Conservation (phyloP, 2,329 filamentous ascomycete species). For the Orbilia oligospora region DNA sequence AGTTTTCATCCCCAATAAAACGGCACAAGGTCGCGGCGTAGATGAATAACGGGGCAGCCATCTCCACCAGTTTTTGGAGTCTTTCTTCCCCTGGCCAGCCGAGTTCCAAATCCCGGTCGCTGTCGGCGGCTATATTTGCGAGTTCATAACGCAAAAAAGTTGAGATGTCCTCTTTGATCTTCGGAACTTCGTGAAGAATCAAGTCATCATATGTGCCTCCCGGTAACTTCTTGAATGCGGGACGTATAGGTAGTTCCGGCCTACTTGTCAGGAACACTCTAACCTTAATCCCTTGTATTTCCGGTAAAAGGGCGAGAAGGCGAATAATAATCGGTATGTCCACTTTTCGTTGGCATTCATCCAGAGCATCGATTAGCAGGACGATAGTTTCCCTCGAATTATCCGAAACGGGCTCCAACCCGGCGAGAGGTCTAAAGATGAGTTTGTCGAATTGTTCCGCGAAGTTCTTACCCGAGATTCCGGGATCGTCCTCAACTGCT, state of each 20-base stretch:
- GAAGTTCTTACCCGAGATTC: constrained; percentile 62
- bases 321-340: constrained; percentile 40
- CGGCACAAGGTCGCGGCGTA: constrained; percentile 64
- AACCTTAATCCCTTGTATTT: constrained; percentile 34
- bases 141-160: constrained; percentile 61
- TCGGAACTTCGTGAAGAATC: constrained; percentile 34
- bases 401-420: background rate
- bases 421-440: constrained; percentile 66
- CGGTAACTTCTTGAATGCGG: constrained; percentile 54
- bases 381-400: background rate
- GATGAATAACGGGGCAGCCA: constrained; percentile 63
- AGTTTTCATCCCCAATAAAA: constrained; percentile 61
- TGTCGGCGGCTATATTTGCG: constrained; percentile 35
- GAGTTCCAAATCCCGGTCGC: background rate
- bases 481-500: constrained; percentile 19
- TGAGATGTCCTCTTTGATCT: constrained; percentile 63
- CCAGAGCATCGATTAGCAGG: constrained; percentile 46
- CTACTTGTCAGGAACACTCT: constrained; percentile 62
- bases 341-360: constrained; percentile 64
- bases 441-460: constrained; percentile 68
- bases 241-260: constrained; percentile 61
- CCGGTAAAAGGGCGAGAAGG: constrained; percentile 42
- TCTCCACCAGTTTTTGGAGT: constrained; percentile 59
- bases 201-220: constrained; percentile 34
- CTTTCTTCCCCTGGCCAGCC: constrained; percentile 60